These are phyloP conservation scores for Ciborinia camelliae DNA, from an alignment of 2,329 filamentous ascomycete genomes.

Conservation along the genomic window DNA sequence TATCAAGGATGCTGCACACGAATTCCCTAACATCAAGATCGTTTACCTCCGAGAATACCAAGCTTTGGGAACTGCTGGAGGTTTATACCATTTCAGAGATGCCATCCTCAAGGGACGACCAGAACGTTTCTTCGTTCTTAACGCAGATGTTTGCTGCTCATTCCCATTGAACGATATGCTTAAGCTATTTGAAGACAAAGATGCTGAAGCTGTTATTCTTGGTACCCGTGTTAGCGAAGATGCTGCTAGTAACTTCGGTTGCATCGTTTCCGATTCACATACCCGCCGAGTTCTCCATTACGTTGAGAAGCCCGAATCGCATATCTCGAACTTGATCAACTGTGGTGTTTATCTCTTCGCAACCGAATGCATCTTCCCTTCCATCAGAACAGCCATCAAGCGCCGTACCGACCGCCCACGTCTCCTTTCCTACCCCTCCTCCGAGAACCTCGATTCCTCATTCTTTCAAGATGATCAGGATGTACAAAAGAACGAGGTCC, in stretches of 20 bases:
- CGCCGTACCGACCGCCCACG: constrained; percentile 87
- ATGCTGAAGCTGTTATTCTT: constrained; percentile 93
- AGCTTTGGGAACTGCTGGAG: constrained; percentile 90
- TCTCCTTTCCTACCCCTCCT: constrained; percentile 90
- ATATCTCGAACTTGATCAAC: constrained; percentile 98
- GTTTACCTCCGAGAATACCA: constrained; percentile 98
- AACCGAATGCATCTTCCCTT: constrained; percentile 93
- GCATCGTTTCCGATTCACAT: constrained; percentile 91
- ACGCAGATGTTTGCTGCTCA: constrained; percentile 97
- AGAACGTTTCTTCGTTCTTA: constrained; percentile 94
- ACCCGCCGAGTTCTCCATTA: constrained; percentile 96
- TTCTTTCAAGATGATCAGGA: constrained; percentile 68
- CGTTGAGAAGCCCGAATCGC: constrained; percentile 96
- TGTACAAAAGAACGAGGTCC: constrained; percentile 74
- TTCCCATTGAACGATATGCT: constrained; percentile 97
- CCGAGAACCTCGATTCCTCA: constrained; percentile 80
- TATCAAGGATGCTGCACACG: constrained; percentile 83
- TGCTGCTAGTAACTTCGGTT: constrained; percentile 92
- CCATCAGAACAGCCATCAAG: constrained; percentile 92
- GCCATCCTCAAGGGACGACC: constrained; percentile 94
- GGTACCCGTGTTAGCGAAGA: constrained; percentile 90
- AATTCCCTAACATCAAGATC: constrained; percentile 84
- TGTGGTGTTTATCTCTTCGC: constrained; percentile 98
- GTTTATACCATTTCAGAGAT: constrained; percentile 98
- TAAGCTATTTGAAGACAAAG: constrained; percentile 86